phyloP scores from a whole-genome alignment of 148 eudicot genomes.

The Fagopyrum homotropicum region DNA sequence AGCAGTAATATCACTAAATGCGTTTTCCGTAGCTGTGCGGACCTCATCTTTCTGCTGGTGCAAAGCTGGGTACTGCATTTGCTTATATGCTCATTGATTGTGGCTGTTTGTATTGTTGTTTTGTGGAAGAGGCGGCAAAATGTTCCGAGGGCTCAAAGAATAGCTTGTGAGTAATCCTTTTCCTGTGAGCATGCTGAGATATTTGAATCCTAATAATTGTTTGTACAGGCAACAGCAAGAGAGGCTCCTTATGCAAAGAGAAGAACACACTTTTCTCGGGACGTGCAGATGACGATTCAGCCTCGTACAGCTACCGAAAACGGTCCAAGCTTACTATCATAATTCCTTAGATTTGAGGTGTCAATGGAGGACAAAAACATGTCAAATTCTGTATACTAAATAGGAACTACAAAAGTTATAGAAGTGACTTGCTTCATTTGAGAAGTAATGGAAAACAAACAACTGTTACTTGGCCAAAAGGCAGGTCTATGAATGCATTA shows the following conservation, averaged over 20 bases:
- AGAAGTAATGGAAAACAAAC: too few relatives aligned
- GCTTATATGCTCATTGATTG: conserved; percentile 40
- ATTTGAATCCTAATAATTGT: too few relatives aligned
- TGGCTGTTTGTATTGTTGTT: conserved; percentile 46
- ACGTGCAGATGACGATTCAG: conserved; percentile 68
- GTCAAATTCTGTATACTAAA: too few relatives aligned
- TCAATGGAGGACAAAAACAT: too few relatives aligned
- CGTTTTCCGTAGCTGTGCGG: conserved; percentile 31
- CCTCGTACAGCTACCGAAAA: conserved; percentile 81
- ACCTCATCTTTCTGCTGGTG: conserved; percentile 82
- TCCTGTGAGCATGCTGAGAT: too few relatives aligned
- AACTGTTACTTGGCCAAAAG: too few relatives aligned
- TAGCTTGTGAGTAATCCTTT: conserved; percentile 52
- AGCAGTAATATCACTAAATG: too few relatives aligned
- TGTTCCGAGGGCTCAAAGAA: conserved; percentile 80
- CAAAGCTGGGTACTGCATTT: conserved; percentile 61
- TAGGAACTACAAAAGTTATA: too few relatives aligned
- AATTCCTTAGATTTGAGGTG: background rate
- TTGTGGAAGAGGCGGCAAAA: conserved; percentile 98
- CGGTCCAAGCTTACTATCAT: conserved; percentile 76
- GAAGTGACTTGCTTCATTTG: too few relatives aligned
- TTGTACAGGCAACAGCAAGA: conserved; percentile 41
- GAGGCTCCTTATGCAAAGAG: conserved; percentile 88
- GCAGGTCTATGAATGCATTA: too few relatives aligned
- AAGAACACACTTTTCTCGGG: conserved; percentile 65